These are phyloP conservation scores for Osmanthus fragrans DNA, from an alignment of 257 asterid genomes.

Conservation along the genomic window DNA sequence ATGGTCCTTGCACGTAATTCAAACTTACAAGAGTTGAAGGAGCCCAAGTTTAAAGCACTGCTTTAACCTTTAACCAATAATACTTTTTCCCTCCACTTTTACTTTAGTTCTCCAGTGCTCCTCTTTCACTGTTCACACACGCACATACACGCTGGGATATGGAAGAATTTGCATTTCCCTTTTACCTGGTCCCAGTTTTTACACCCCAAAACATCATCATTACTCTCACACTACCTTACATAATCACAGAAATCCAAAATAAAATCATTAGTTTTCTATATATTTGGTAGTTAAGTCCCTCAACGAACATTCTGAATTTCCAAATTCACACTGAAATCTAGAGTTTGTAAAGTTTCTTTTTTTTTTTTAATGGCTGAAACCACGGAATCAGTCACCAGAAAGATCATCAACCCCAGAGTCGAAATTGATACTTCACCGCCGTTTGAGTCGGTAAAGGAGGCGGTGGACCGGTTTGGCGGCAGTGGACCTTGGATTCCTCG, in stretches of 20 bases:
- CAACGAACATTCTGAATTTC: constrained; percentile 26
- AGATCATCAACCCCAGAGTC: constrained; percentile 57
- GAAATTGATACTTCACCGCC: constrained; percentile 94
- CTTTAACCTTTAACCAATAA: not conserved
- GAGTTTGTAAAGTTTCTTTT: not conserved
- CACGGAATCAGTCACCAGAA: constrained; percentile 34
- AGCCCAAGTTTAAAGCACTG: not conserved
- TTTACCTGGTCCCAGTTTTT: constrained; percentile 37
- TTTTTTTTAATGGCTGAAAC: constrained; percentile 41
- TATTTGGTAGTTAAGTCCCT: not conserved
- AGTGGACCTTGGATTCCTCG: constrained; percentile 79
- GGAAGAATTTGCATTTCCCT: not conserved
- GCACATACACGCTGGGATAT: not conserved
- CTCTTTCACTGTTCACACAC: not conserved
- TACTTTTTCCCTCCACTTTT: not conserved
- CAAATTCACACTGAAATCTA: constrained; percentile 18
- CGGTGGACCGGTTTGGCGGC: constrained; percentile 86
- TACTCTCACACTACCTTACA: constrained; percentile 10
- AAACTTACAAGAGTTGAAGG: not conserved
- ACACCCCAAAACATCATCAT: constrained; percentile 41
- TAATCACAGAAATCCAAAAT: constrained; percentile 18
- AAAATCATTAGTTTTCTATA: constrained; percentile 11
- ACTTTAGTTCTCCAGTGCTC: not conserved
- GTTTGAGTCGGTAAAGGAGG: constrained; percentile 93
- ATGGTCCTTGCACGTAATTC: not conserved